These are phyloP conservation scores for Hypomontagnella monticulosa DNA, from an alignment of 495 filamentous ascomycete genomes.

Conservation along the genomic window DNA sequence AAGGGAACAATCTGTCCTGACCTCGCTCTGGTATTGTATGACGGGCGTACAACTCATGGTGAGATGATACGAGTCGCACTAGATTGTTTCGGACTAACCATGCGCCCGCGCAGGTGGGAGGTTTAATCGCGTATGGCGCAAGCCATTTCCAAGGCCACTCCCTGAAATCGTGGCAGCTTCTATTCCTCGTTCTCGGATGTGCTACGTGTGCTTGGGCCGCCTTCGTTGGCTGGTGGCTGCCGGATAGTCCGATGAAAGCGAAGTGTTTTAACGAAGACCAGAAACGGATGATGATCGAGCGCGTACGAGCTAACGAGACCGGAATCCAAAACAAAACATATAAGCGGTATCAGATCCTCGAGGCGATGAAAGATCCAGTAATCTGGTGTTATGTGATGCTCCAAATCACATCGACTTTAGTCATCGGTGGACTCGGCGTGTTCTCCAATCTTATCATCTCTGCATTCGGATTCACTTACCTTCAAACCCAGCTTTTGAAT, in stretches of 20 bases:
- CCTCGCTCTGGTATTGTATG: slow-evolving; percentile 9
- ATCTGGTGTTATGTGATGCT: slow-evolving; percentile 50
- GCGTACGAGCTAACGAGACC: slow-evolving; percentile 65
- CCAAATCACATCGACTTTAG: slow-evolving; percentile 65
- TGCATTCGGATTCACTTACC: slow-evolving; percentile 49
- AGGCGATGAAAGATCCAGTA: slow-evolving; percentile 57
- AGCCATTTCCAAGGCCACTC: slow-evolving; percentile 15
- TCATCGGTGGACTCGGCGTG: slow-evolving; percentile 65
- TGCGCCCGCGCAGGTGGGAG: slow-evolving; percentile 2
- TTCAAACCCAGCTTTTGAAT: slow-evolving; percentile 57
- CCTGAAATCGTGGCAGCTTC: slow-evolving; percentile 14
- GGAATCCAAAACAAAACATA: slow-evolving; percentile 68
- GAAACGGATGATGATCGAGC: slow-evolving; percentile 63
- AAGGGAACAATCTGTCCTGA: slow-evolving; percentile 1
- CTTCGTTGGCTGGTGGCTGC: slow-evolving; percentile 66
- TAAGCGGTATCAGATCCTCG: slow-evolving; percentile 47
- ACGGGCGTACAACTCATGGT: slow-evolving; percentile 5
- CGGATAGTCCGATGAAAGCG: slow-evolving; percentile 66
- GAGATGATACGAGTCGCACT: background rate
- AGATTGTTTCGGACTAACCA: background rate
- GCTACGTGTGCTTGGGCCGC: slow-evolving; percentile 31
- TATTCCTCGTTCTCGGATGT: slow-evolving; percentile 17
- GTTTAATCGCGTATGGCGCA: slow-evolving; percentile 13
- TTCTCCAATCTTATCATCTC: slow-evolving; percentile 66
- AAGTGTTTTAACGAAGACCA: slow-evolving; percentile 62